Conservation (phyloP, 1,284 basidiomycete species). For the Testicularia cyperi region DNA sequence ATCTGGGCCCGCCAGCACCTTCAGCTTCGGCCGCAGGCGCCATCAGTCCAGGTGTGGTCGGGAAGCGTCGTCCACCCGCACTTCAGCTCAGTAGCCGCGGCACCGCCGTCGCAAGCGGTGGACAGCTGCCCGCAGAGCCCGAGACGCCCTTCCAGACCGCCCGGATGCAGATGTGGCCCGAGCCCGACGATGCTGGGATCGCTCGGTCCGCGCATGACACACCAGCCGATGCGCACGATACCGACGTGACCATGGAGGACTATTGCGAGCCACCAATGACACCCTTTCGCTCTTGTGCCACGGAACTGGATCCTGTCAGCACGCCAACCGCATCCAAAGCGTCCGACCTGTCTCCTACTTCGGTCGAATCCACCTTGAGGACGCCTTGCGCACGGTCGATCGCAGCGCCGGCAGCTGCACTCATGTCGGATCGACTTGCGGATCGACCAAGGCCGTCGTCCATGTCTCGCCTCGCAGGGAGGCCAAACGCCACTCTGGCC, state of each 20-base stretch:
- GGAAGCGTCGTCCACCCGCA: conserved; percentile 10
- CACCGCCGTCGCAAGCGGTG: not conserved
- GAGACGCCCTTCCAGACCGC: conserved; percentile 35
- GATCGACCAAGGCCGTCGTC: conserved; percentile 6
- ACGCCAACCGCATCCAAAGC: conserved; percentile 24
- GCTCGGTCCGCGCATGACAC: too few species aligned
- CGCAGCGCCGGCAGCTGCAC: too few species aligned
- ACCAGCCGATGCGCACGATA: conserved; percentile 7
- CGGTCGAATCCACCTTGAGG: conserved; percentile 4
- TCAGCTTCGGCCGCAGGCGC: too few species aligned
- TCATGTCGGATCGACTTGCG: not conserved
- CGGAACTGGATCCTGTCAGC: conserved; percentile 16
- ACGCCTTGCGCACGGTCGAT: conserved; percentile 15
- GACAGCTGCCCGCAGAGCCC: not conserved
- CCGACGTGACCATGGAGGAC: conserved; percentile 25
- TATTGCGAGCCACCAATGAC: conserved; percentile 28
- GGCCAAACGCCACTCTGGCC: not conserved
- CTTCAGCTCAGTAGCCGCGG: too few species aligned
- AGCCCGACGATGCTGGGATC: too few species aligned
- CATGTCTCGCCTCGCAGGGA: conserved; percentile 1
- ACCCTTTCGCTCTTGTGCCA: conserved; percentile 14
- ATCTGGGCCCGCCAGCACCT: too few species aligned
- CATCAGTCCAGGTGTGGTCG: not conserved
- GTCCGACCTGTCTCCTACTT: conserved; percentile 1
- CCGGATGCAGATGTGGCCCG: conserved; percentile 15